Conservation (phyloP, 73 alveolate species). For the Paramecium sonneborni region DNA sequence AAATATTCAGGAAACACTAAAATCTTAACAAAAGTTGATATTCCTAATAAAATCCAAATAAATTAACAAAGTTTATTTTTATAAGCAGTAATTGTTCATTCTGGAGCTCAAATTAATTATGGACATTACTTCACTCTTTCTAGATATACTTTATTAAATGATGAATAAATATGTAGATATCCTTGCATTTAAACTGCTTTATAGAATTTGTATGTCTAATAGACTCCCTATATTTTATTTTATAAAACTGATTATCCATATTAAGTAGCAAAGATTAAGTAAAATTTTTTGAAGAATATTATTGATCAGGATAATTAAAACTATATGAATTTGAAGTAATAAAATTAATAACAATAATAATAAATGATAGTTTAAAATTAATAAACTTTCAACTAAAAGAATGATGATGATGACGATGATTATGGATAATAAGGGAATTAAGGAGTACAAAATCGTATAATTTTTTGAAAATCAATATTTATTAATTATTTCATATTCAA, state of each 20-base stretch:
- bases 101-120: neutral
- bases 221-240: neutral
- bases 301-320: neutral
- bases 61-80: neutral
- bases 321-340: neutral
- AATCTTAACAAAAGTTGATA: neutral
- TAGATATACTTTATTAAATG: neutral
- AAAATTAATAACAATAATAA: neutral
- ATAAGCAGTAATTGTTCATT: neutral
- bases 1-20: neutral
- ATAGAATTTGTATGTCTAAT: neutral
- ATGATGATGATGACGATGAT: neutral
- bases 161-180: neutral
- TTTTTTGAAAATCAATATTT: neutral
- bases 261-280: neutral
- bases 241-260: neutral
- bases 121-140: conserved; percentile 8
- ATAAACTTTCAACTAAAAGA: neutral
- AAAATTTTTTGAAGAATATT: neutral
- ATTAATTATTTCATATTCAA: neutral
- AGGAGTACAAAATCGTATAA: neutral
- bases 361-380: neutral
- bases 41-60: neutral
- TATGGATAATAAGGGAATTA: neutral
- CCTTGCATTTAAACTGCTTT: neutral